phyloP scores from a whole-genome alignment of 192 early-diverging fungal species.

The Funneliformis geosporum region DNA sequence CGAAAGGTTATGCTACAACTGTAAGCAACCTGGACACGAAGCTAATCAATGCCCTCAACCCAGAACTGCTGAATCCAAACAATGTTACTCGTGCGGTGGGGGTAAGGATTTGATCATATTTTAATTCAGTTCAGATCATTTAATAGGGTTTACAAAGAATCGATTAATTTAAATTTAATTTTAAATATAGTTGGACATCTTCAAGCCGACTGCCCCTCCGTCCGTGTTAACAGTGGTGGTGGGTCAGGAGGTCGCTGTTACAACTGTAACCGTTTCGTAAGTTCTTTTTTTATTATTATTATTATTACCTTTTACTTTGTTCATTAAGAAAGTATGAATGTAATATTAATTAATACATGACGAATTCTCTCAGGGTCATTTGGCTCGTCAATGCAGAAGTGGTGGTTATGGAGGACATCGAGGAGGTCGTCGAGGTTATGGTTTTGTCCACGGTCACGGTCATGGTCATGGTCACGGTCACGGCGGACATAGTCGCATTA shows the following conservation, averaged over 20 bases:
- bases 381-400: conserved; percentile 48
- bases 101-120: conserved; percentile 36
- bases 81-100: conserved; percentile 58
- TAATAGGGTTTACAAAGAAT: background rate
- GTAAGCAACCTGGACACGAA: conserved; percentile 56
- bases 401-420: background rate
- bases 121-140: background rate
- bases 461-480: background rate
- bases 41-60: conserved; percentile 52
- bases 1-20: conserved; percentile 61
- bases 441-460: conserved; percentile 5
- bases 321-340: background rate
- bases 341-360: background rate
- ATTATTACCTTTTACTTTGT: background rate
- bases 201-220: conserved; percentile 49
- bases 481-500: conserved; percentile 30
- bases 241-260: conserved; percentile 43
- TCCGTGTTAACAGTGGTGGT: conserved; percentile 40
- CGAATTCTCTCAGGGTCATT: conserved; percentile 45
- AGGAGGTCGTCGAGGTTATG: conserved; percentile 19
- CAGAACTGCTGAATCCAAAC: conserved; percentile 47
- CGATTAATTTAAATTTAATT: background rate
- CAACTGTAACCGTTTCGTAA: conserved; percentile 54
- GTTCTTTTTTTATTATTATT: conserved; percentile 19
- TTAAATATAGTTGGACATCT: conserved; percentile 52